Evolutionary conservation across 768 basidiomycete species (phyloP), one percentile per base, ranked within the genome.

Genomic region (Mycena albidolilacea): DNA sequence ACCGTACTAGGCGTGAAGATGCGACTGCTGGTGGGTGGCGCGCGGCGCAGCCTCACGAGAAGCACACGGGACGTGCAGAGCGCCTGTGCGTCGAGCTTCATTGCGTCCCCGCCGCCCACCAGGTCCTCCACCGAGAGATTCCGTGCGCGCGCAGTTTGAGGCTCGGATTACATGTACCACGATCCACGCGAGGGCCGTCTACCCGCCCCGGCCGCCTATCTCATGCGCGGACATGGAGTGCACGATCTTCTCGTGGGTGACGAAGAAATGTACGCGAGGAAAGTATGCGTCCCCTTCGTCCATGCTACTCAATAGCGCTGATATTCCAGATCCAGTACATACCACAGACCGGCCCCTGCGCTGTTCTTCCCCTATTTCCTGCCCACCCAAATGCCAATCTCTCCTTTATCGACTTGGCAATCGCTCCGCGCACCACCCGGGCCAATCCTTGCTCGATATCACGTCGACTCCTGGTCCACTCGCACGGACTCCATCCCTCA

Each of bases 91-190:
- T 55, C 54, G 54, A 55, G 11, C 54, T 6, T 55, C 23, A 55
- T 19, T 55, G 54, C 30, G 54, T 55, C 54, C 54, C 54, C 54
- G 54, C 54, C 54, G 54, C 23, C 30, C 54, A 30, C 30, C 54
- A 30, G 0, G 30, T 55, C 54, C 54, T 55, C 30, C 23, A 11
- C 23, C 30, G 54, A 55, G 54, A 55, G 23, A 35, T 55, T 35
- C 54, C 23, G 30, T 55, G 54, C 54, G 11, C 30, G 23, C 12
- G 54, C 54, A 19, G 54, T 55, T 55, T 23, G 23, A 55, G 30
- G 54, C 54, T 55, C 54, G 54, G 54, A 55, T 55, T 55, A 35
- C 21, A 55, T 55, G 54, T 35, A 55, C 54, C 30, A 3, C 54
- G 23, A 55, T 30, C 30, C 30, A 30, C 30, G 30, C 30, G 30